These are phyloP conservation scores for Nicotiana paniculata DNA, from an alignment of 257 asterid species.

Conservation along the genomic window DNA sequence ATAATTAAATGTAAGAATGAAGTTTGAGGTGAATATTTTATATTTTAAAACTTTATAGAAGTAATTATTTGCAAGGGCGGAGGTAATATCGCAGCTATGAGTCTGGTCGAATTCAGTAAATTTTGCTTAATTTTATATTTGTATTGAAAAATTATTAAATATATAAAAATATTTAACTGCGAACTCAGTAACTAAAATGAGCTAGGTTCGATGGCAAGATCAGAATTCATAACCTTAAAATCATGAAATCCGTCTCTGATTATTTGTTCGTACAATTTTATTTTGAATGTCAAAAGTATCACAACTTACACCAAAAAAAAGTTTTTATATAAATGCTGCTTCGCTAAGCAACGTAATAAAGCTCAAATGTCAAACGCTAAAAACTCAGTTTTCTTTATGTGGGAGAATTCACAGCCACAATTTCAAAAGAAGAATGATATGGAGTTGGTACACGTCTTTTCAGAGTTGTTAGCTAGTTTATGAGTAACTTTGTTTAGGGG, in stretches of 20 bases:
- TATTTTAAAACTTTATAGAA: not conserved
- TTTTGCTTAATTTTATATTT: too few relatives aligned
- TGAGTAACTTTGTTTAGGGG: too few relatives aligned
- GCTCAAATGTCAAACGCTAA: not conserved
- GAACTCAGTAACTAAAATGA: too few relatives aligned
- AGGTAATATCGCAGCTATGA: too few relatives aligned
- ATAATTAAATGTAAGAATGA: too few relatives aligned
- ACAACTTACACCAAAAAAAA: not conserved
- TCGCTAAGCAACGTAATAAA: not conserved
- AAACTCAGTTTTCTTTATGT: not conserved
- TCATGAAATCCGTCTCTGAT: rapidly evolving
- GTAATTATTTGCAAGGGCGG: too few relatives aligned
- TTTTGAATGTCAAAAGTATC: not conserved
- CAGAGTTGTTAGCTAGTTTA: not conserved
- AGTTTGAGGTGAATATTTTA: not conserved
- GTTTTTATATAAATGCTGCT: not conserved
- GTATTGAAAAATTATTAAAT: too few relatives aligned
- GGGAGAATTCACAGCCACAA: not conserved
- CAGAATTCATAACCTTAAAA: too few relatives aligned
- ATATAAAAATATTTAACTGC: too few relatives aligned
- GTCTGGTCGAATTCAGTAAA: too few relatives aligned
- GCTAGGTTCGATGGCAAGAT: too few relatives aligned
- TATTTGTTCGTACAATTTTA: not conserved
- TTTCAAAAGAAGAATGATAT: not conserved
- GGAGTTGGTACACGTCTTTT: not conserved